Percentiles rank a stretch among this genome's conserved stretches.
phyloP scores from a whole-genome alignment of 202 grass and related monocot genomes.

The Alloteropsis angusta region DNA sequence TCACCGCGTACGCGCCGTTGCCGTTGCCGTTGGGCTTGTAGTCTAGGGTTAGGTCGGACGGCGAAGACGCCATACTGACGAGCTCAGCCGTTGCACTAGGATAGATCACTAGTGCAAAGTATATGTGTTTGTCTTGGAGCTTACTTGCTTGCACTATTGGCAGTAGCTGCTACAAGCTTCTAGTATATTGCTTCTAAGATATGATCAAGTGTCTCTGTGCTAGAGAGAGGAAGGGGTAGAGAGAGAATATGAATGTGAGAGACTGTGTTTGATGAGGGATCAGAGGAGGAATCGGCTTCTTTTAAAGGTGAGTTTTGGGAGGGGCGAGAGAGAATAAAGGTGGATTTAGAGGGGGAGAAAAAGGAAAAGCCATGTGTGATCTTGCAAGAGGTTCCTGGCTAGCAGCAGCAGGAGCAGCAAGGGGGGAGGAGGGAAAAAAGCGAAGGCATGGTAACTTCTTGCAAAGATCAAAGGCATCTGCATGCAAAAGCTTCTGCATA shows the following conservation, averaged over 20 bases:
- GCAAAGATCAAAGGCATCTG: slow-evolving; percentile 91
- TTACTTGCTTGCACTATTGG: slow-evolving; percentile 19
- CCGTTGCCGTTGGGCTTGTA: slow-evolving; percentile 54
- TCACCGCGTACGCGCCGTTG: not conserved
- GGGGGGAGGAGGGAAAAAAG: slow-evolving; percentile 54
- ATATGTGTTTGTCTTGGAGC: not conserved
- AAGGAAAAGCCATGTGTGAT: slow-evolving; percentile 49
- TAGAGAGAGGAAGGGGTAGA: not conserved
- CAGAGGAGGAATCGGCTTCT: slow-evolving; percentile 53
- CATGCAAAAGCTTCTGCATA: slow-evolving; percentile 57
- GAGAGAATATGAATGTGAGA: slow-evolving; percentile 10
- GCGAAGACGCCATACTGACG: slow-evolving; percentile 51
- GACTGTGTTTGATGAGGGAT: slow-evolving; percentile 40
- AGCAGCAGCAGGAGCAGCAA: slow-evolving; percentile 6
- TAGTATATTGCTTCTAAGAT: slow-evolving; percentile 22
- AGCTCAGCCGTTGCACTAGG: not conserved
- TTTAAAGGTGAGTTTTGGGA: slow-evolving; percentile 55
- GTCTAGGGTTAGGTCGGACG: slow-evolving; percentile 84
- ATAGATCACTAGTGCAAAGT: not conserved
- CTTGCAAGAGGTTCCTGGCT: slow-evolving; percentile 10
- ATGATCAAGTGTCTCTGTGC: not conserved
- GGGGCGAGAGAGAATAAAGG: slow-evolving; percentile 83
- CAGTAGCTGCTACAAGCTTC: slow-evolving; percentile 11
- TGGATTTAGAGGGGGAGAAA: slow-evolving; percentile 46
- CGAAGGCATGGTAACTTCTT: slow-evolving; percentile 99